A percentile compares a stretch with the other conserved stretches of the same genome.
These are phyloP conservation scores for Whalleya microplaca DNA, from an alignment of 2,329 filamentous ascomycete species.

Conservation along the genomic window DNA sequence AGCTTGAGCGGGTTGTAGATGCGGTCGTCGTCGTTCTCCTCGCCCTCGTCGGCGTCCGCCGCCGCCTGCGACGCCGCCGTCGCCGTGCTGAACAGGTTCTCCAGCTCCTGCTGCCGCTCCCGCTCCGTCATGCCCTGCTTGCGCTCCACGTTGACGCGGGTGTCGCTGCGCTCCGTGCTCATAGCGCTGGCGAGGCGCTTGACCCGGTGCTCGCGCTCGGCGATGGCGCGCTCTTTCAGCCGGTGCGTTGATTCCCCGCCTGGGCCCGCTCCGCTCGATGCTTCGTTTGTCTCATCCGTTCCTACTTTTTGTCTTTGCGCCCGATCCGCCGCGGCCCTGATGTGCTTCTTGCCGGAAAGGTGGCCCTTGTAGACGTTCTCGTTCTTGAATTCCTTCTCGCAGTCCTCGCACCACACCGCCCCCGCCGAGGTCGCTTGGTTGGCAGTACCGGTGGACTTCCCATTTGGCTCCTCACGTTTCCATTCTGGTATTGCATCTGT, in stretches of 20 bases:
- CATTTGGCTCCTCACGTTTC: constrained; percentile 58
- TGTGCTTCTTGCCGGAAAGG: constrained; percentile 88
- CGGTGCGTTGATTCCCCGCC: constrained; percentile 49
- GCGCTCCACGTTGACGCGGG: constrained; percentile 91
- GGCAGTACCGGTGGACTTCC: constrained; percentile 44
- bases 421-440: constrained; percentile 50
- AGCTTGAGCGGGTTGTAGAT: constrained; percentile 98
- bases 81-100: constrained; percentile 70
- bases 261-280: constrained; percentile 33
- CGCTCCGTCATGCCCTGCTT: constrained; percentile 97
- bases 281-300: constrained; percentile 23
- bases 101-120: constrained; percentile 90
- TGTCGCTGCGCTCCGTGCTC: constrained; percentile 85
- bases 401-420: constrained; percentile 87
- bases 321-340: constrained; percentile 75
- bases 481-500: constrained; percentile 80
- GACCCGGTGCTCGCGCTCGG: constrained; percentile 84
- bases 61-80: constrained; percentile 52
- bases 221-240: constrained; percentile 87
- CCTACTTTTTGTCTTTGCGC: constrained; percentile 50
- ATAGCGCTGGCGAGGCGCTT: constrained; percentile 80
- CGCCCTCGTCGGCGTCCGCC: constrained; percentile 63
- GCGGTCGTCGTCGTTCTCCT: constrained; percentile 78
- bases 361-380: constrained; percentile 93
- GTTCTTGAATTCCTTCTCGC: constrained; percentile 94